phyloP scores from a whole-genome alignment of 1,284 basidiomycete genomes.

The Sparassis latifolia region DNA sequence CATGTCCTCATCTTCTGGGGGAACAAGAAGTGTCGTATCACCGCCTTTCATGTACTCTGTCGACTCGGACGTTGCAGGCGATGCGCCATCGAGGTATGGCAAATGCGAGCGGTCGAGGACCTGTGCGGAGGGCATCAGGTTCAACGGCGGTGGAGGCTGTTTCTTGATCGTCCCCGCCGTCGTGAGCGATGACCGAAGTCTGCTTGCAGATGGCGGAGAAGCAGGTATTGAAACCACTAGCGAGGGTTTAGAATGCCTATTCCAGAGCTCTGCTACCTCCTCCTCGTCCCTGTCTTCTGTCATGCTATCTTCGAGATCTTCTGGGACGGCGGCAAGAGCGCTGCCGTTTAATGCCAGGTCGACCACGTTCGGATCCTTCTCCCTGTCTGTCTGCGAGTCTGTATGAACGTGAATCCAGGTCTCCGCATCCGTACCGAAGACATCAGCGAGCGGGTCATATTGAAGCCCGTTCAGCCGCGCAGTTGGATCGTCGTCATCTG shows the following conservation, averaged over 20 bases:
- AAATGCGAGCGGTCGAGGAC: constrained; percentile 21
- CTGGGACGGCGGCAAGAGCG: constrained; percentile 36
- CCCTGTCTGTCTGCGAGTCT: constrained; percentile 17
- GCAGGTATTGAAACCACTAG: constrained; percentile 26
- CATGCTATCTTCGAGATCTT: constrained; percentile 24
- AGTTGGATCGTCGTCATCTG: constrained; percentile 18
- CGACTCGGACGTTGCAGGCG: constrained; percentile 11
- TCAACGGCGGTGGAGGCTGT: constrained; percentile 44
- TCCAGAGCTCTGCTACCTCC: constrained; percentile 22
- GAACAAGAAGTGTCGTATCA: background rate
- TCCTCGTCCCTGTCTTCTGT: constrained; percentile 14
- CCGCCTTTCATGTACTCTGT: background rate
- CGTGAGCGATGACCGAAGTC: constrained; percentile 23
- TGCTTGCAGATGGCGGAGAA: constrained; percentile 14
- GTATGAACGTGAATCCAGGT: constrained; percentile 51
- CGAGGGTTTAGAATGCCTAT: constrained; percentile 25
- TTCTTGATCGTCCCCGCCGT: constrained; percentile 19
- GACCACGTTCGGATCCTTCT: constrained; percentile 39
- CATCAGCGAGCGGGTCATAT: constrained; percentile 38
- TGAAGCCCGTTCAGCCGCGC: constrained; percentile 13
- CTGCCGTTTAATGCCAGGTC: constrained; percentile 47
- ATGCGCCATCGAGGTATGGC: constrained; percentile 25
- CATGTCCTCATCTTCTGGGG: background rate
- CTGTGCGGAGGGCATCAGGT: constrained; percentile 26
- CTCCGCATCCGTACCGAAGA: constrained; percentile 54